phyloP scores from a whole-genome alignment of 2,329 filamentous ascomycete genomes.

The Cladosporium sp. region DNA sequence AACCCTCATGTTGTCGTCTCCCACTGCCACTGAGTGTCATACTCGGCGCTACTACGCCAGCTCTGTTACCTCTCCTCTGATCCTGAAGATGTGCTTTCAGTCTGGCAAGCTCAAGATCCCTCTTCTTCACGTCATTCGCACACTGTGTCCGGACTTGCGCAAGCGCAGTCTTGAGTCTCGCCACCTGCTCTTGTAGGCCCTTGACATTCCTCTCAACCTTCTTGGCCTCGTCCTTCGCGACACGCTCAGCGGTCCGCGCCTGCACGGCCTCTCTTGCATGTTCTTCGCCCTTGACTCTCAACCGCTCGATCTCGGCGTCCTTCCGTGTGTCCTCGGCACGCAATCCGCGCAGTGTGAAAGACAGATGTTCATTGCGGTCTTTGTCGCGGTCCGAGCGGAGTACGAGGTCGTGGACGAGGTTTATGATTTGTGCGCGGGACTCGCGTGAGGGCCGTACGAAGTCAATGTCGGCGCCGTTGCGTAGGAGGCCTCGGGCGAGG shows the following conservation, averaged over 20 bases:
- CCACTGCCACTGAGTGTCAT: conserved; percentile 51
- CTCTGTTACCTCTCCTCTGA: conserved; percentile 52
- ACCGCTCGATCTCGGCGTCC: conserved; percentile 61
- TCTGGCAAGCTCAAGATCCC: conserved; percentile 84
- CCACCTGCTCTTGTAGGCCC: conserved; percentile 80
- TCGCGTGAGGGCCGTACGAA: conserved; percentile 70
- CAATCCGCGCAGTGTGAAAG: conserved; percentile 73
- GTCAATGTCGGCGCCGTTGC: conserved; percentile 72
- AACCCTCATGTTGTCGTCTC: conserved; percentile 50
- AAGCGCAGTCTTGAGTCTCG: conserved; percentile 75
- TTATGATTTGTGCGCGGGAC: conserved; percentile 85
- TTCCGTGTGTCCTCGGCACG: conserved; percentile 76
- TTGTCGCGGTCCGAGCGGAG: conserved; percentile 90
- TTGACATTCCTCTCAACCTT: conserved; percentile 73
- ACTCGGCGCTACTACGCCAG: conserved; percentile 49
- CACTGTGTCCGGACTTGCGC: conserved; percentile 84
- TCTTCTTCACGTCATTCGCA: conserved; percentile 85
- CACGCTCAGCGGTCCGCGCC: conserved; percentile 73
- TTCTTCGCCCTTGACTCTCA: conserved; percentile 47
- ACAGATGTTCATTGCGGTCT: conserved; percentile 81
- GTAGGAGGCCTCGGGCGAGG: conserved; percentile 63
- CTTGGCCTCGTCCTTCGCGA: conserved; percentile 78
- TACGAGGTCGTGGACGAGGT: conserved; percentile 91
- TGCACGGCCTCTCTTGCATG: conserved; percentile 68
- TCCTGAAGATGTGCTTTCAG: conserved; percentile 85